These are phyloP conservation scores for Decorospora gaudefroyi DNA, from an alignment of 2,329 filamentous ascomycete genomes.

Conservation along the genomic window DNA sequence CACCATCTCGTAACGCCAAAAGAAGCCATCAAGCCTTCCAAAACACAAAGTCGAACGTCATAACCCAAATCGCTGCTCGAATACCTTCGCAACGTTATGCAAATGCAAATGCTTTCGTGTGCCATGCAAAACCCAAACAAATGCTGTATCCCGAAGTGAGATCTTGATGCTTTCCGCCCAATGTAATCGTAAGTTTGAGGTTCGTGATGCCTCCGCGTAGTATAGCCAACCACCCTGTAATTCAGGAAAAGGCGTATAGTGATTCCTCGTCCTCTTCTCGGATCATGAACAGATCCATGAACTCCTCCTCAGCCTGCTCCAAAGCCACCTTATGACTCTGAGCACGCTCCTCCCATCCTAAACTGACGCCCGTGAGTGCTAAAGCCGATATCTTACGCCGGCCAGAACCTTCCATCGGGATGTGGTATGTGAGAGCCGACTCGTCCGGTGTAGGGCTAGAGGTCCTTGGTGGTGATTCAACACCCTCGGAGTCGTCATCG, in stretches of 20 bases:
- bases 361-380: slow-evolving; percentile 9
- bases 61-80: too few species aligned
- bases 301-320: slow-evolving; percentile 15
- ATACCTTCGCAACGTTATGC: too few species aligned
- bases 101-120: neutral
- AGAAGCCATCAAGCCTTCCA: neutral
- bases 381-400: slow-evolving; percentile 15
- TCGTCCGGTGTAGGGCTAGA: slow-evolving; percentile 2
- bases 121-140: neutral
- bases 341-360: slow-evolving; percentile 13
- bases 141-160: too few species aligned
- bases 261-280: slow-evolving; percentile 9
- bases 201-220: too few species aligned
- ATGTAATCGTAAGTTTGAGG: too few species aligned
- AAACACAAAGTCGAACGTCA: slow-evolving; percentile 1
- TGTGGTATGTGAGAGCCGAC: slow-evolving; percentile 4
- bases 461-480: slow-evolving; percentile 1
- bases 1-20: neutral
- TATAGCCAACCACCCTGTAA: too few species aligned
- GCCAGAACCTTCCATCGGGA: slow-evolving; percentile 2
- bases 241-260: too few species aligned
- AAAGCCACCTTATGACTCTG: slow-evolving; percentile 10
- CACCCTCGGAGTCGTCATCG: slow-evolving; percentile 10
- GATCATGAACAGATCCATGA: slow-evolving; percentile 9
- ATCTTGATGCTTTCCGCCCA: too few species aligned